phyloP scores from a whole-genome alignment of 2,329 filamentous ascomycete genomes.

The Ilyonectria destructans region DNA sequence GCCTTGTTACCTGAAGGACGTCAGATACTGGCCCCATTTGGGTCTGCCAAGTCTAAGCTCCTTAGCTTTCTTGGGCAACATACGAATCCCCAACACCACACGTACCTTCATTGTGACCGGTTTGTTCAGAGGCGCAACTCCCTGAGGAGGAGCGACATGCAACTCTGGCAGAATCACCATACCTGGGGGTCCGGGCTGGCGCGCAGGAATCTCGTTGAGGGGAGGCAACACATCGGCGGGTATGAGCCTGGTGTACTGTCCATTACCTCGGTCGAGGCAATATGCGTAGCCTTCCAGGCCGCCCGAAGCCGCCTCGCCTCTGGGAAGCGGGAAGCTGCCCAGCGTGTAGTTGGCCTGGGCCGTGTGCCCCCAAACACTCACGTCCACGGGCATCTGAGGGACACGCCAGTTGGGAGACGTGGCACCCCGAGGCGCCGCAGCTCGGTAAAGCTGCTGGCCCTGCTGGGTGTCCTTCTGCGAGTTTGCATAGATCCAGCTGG shows the following conservation, averaged over 20 bases:
- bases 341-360: slow-evolving; percentile 37
- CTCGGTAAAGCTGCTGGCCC: slow-evolving; percentile 31
- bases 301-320: slow-evolving; percentile 1
- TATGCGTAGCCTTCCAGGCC: slow-evolving; percentile 60
- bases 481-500: slow-evolving; percentile 5
- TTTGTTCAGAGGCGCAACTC: slow-evolving; percentile 57
- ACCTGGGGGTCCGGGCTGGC: slow-evolving; percentile 57
- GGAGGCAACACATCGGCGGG: slow-evolving; percentile 69
- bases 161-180: slow-evolving; percentile 66
- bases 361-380: slow-evolving; percentile 15
- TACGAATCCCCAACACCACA: slow-evolving; percentile 22
- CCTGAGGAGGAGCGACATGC: slow-evolving; percentile 55
- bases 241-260: slow-evolving; percentile 69
- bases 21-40: slow-evolving; percentile 46
- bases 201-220: slow-evolving; percentile 60
- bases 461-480: slow-evolving; percentile 34
- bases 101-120: slow-evolving; percentile 60
- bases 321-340: neutral
- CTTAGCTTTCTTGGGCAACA: slow-evolving; percentile 49
- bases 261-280: slow-evolving; percentile 69
- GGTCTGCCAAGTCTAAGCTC: slow-evolving; percentile 44
- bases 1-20: slow-evolving; percentile 53
- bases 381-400: slow-evolving; percentile 28
- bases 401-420: slow-evolving; percentile 44
- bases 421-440: slow-evolving; percentile 42